These are phyloP conservation scores for Wickerhamomyces sydowiorum DNA, from an alignment of 805 yeast genomes.

Conservation along the genomic window DNA sequence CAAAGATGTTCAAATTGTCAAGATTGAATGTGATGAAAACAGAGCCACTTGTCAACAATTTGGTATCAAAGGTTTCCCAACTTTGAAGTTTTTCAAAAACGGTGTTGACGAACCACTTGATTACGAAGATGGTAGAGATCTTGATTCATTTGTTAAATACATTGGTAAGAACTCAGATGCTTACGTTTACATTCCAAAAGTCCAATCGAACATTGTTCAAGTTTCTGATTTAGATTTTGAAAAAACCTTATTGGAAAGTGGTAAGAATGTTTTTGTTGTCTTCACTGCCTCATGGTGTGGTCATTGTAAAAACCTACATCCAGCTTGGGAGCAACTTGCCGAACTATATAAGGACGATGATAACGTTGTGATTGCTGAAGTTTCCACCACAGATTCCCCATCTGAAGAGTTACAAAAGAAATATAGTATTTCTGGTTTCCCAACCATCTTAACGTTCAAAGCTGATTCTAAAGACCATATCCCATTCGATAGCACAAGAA, in stretches of 20 bases:
- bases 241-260: constrained; percentile 24
- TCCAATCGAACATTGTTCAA: constrained; percentile 18
- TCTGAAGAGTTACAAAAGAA: constrained; percentile 33
- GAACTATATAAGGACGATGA: constrained; percentile 33
- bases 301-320: constrained; percentile 44
- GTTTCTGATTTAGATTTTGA: constrained; percentile 29
- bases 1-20: constrained; percentile 66
- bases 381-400: constrained; percentile 37
- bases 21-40: constrained; percentile 84
- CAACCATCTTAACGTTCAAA: constrained; percentile 44
- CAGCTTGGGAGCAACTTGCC: constrained; percentile 43
- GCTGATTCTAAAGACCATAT: constrained; percentile 27
- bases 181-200: constrained; percentile 22
- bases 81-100: constrained; percentile 80
- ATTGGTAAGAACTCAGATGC: constrained; percentile 38
- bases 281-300: constrained; percentile 54
- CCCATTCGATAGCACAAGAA: constrained; percentile 33
- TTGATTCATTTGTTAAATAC: constrained; percentile 64
- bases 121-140: constrained; percentile 64
- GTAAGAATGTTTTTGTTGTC: constrained; percentile 22
- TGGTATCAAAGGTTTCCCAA: constrained; percentile 86
- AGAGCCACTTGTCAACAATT: constrained; percentile 68
- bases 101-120: constrained; percentile 56
- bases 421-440: constrained; percentile 40
- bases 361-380: constrained; percentile 36